phyloP scores from a whole-genome alignment of 2,329 filamentous ascomycete species.

The Ceratocystis papillata region DNA sequence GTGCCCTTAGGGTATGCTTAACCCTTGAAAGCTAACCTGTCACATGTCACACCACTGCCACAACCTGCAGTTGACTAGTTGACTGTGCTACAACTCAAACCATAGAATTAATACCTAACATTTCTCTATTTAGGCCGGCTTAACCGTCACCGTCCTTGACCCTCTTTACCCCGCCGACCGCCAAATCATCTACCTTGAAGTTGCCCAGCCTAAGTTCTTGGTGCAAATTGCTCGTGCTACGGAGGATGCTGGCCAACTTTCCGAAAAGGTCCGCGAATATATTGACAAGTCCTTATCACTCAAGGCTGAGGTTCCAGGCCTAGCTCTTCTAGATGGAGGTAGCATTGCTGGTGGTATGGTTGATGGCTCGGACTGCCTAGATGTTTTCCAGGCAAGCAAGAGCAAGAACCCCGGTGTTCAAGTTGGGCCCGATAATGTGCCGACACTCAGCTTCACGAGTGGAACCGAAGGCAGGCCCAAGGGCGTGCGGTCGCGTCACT shows the following conservation, averaged over 20 bases:
- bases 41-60: not conserved
- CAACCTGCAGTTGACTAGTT: not conserved
- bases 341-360: slow-evolving; percentile 55
- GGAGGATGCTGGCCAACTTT: slow-evolving; percentile 45
- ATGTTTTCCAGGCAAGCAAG: slow-evolving; percentile 40
- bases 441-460: slow-evolving; percentile 63
- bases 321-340: slow-evolving; percentile 63
- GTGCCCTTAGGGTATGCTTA: slow-evolving; percentile 39
- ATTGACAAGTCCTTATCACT: slow-evolving; percentile 62
- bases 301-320: slow-evolving; percentile 61
- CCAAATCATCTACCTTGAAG: slow-evolving; percentile 57
- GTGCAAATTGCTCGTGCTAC: slow-evolving; percentile 63
- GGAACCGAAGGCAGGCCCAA: slow-evolving; percentile 73
- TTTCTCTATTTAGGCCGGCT: slow-evolving; percentile 38
- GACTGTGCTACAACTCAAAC: not conserved
- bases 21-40: slow-evolving; percentile 13
- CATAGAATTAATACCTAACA: not conserved
- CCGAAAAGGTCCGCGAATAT: slow-evolving; percentile 46
- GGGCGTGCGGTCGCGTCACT: slow-evolving; percentile 80
- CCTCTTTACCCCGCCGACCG: slow-evolving; percentile 61
- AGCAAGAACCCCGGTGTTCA: slow-evolving; percentile 55
- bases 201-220: slow-evolving; percentile 61
- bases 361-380: slow-evolving; percentile 57
- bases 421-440: slow-evolving; percentile 75
- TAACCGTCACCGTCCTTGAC: slow-evolving; percentile 59